Percentiles rank a stretch among this genome's conserved stretches.
phyloP scores from a whole-genome alignment of 2,329 filamentous ascomycete genomes.

The Aspergillus sp. region DNA sequence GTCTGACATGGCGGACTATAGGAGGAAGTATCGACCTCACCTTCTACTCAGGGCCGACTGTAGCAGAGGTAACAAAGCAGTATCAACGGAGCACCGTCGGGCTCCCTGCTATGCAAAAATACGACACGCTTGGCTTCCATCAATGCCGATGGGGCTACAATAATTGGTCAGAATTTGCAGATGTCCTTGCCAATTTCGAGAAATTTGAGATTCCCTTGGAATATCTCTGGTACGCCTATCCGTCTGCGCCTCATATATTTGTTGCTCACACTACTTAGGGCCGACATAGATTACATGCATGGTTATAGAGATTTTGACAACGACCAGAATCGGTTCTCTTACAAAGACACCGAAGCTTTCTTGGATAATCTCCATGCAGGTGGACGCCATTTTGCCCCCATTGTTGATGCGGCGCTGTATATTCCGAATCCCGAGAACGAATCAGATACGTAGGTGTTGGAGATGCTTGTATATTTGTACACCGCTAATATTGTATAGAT shows the following conservation, averaged over 20 bases:
- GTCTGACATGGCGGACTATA: constrained; percentile 71
- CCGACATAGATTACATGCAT: constrained; percentile 60
- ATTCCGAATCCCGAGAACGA: constrained; percentile 69
- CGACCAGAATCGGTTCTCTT: constrained; percentile 54
- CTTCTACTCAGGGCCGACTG: constrained; percentile 72
- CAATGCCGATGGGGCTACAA: constrained; percentile 82
- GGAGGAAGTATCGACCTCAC: constrained; percentile 78
- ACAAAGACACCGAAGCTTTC: constrained; percentile 52
- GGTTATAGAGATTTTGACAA: constrained; percentile 60
- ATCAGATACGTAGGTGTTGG: constrained; percentile 58
- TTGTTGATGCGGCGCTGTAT: constrained; percentile 67
- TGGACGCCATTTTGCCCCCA: constrained; percentile 60
- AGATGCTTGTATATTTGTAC: constrained; percentile 13
- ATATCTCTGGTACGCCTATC: constrained; percentile 42
- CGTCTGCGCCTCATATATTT: neutral
- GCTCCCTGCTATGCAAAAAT: constrained; percentile 74
- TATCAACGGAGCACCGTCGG: constrained; percentile 69
- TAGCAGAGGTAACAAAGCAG: constrained; percentile 66
- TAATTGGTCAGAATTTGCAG: constrained; percentile 67
- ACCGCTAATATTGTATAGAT: constrained; percentile 35
- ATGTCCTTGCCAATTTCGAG: constrained; percentile 55
- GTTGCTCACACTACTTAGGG: constrained; percentile 16
- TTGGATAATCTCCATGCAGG: constrained; percentile 53
- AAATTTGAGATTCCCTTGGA: constrained; percentile 59
- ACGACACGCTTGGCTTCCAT: constrained; percentile 79